Evolutionary conservation across 1,284 basidiomycete genomes (phyloP).

Genomic region (Trichosporon sp.): DNA sequence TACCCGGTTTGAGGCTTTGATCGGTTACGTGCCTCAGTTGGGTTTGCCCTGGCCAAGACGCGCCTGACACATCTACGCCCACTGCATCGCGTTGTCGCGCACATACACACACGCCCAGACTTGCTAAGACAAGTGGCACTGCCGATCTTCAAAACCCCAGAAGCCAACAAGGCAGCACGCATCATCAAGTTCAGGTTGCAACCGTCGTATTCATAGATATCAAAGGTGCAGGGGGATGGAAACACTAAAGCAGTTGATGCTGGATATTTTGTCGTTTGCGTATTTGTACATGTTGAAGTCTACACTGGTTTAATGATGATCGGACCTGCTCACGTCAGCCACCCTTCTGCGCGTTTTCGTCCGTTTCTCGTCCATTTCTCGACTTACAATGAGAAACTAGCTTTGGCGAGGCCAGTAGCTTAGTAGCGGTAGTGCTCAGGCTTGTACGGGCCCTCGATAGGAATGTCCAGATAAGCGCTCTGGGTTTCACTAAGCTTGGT

Average conservation of each 20-base stretch:
- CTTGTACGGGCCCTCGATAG: constrained; percentile 88
- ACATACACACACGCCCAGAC: too few relatives aligned
- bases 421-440: constrained; percentile 60
- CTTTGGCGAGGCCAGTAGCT: background rate
- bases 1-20: too few relatives aligned
- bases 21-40: too few relatives aligned
- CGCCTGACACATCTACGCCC: too few relatives aligned
- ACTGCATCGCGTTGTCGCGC: too few relatives aligned
- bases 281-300: constrained; percentile 4
- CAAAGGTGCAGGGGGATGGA: constrained; percentile 1
- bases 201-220: background rate
- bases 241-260: constrained; percentile 5
- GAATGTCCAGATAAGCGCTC: constrained; percentile 88
- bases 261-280: constrained; percentile 3
- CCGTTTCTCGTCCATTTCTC: background rate
- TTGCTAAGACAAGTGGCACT: too few relatives aligned
- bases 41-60: too few relatives aligned
- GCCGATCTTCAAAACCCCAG: too few relatives aligned
- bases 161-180: too few relatives aligned
- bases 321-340: background rate
- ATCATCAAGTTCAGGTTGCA: background rate
- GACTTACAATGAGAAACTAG: background rate
- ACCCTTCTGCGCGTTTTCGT: background rate
- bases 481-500: constrained; percentile 74
- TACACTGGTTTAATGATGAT: background rate